These are phyloP conservation scores for Macrotyloma uniflorum DNA, from an alignment of 306 rosid genomes.

Conservation along the genomic window DNA sequence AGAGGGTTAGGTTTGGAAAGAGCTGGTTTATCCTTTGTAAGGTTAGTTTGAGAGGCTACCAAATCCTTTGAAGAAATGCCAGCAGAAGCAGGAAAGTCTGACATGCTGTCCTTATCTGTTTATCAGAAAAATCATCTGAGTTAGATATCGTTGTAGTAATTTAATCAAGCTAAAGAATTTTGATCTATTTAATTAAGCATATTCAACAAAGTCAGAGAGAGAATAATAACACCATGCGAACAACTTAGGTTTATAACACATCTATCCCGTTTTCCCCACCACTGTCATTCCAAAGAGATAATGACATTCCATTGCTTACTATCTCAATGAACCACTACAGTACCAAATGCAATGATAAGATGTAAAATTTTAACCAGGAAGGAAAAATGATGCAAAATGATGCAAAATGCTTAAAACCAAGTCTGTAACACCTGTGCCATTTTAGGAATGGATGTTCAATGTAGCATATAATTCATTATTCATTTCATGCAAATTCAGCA, in stretches of 20 bases:
- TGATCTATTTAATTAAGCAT: slow-evolving; percentile 26
- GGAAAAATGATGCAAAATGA: no score
- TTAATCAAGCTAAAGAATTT: background rate
- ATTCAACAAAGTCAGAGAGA: slow-evolving; percentile 29
- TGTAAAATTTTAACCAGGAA: background rate
- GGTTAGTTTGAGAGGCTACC: slow-evolving; percentile 51
- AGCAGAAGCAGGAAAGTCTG: slow-evolving; percentile 65
- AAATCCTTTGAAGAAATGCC: slow-evolving; percentile 58
- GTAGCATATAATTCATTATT: slow-evolving; percentile 4
- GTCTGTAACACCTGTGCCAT: background rate
- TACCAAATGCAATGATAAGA: background rate
- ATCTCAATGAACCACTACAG: no score
- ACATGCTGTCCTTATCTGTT: slow-evolving; percentile 59
- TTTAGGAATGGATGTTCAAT: slow-evolving; percentile 12
- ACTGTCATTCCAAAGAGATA: no score
- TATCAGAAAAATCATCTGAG: slow-evolving; percentile 27
- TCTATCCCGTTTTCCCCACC: no score
- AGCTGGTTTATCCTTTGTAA: slow-evolving; percentile 61
- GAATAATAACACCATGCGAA: background rate
- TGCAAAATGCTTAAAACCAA: background rate
- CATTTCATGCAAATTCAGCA: slow-evolving; percentile 20
- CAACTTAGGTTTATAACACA: background rate
- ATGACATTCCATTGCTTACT: no score
- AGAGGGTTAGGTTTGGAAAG: slow-evolving; percentile 56
- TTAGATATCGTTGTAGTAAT: slow-evolving; percentile 27